Conservation (phyloP, 1,139 yeast genomes). For the Sugiyamaella castrensis region DNA sequence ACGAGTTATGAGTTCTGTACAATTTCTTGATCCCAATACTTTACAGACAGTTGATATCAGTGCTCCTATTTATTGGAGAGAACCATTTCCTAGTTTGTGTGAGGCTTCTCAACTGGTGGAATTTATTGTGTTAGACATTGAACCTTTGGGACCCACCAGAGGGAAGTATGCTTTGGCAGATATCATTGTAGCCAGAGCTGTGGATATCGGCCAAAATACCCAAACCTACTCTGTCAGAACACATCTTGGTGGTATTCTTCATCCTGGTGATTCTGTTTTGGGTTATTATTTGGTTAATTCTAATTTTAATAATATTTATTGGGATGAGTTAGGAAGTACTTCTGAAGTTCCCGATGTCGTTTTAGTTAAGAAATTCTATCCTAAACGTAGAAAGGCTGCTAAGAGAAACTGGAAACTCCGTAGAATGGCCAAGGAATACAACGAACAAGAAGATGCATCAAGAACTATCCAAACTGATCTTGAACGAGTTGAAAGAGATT, state of each 20-base stretch:
- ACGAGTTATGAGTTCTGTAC: slow-evolving; percentile 74
- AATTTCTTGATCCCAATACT: slow-evolving; percentile 81
- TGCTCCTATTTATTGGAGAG: slow-evolving; percentile 79
- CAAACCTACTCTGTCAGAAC: slow-evolving; percentile 77
- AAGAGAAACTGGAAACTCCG: slow-evolving; percentile 90
- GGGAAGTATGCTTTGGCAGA: slow-evolving; percentile 90
- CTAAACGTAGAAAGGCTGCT: slow-evolving; percentile 67
- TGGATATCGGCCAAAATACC: slow-evolving; percentile 82
- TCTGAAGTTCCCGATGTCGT: slow-evolving; percentile 82
- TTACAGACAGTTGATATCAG: slow-evolving; percentile 77
- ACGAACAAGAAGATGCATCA: slow-evolving; percentile 44
- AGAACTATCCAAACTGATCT: slow-evolving; percentile 75
- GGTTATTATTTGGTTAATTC: slow-evolving; percentile 84
- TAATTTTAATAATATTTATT: slow-evolving; percentile 80
- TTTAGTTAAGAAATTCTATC: slow-evolving; percentile 86
- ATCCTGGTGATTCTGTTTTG: slow-evolving; percentile 93
- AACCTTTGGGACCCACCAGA: slow-evolving; percentile 79
- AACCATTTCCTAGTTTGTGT: slow-evolving; percentile 76
- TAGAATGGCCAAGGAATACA: slow-evolving; percentile 97
- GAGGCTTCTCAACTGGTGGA: slow-evolving; percentile 80
- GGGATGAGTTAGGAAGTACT: slow-evolving; percentile 70
- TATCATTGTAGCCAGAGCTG: slow-evolving; percentile 78
- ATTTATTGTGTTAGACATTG: slow-evolving; percentile 88
- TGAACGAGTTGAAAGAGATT: slow-evolving; percentile 92
- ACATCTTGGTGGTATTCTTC: slow-evolving; percentile 88